Base-by-base conservation (phyloP, 306 rosid species). In the Trifolium dubium region DNA sequence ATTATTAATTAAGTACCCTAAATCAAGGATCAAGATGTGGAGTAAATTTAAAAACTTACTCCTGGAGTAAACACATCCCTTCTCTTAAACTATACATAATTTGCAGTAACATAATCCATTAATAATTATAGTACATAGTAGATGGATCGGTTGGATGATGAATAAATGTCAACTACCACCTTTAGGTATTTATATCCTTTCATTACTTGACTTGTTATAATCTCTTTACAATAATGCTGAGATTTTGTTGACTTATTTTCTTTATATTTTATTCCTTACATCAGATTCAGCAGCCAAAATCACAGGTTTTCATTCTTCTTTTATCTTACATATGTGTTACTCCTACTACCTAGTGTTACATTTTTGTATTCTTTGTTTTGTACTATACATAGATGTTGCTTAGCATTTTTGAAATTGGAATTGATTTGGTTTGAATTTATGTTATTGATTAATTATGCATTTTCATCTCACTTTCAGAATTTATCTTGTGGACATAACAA, bases 341-440 rank as follows among this genome's bases (percentile, higher is more conserved):
- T 23, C 23, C 23, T 23, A 23, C 23, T 23, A 23, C 23, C 23
- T 23, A 23, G 23, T 23, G 23, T 23, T 23, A 23, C 23, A 23
- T 23, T 23, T 23, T 0, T 23, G 53, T 47, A 49, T 49, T 47
- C 54, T 47, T 47, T 47, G 54, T 47, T 14, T n/a, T n/a, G n/a
- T n/a, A n/a, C n/a, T n/a, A n/a, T n/a, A n/a, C n/a, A 39, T 39
- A 6, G 10, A 39, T 41, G 49, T 43, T 43, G 49, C 49, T 10
- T 44, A 7, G 14, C 49, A 66, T 77, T 46, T 68, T 49, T n/a
- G 2, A 15, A 14, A 13, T 78, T 58, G 56, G 40, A 10, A 46
- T 74, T 55, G 71, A 47, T n/a, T n/a, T n/a, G n/a, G n/a, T n/a
- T n/a, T n/a, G n/a, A n/a, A n/a, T n/a, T n/a, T n/a, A n/a, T 59